phyloP scores from a whole-genome alignment of 2,329 filamentous ascomycete genomes.

The Stagonosporopsis vannaccii region DNA sequence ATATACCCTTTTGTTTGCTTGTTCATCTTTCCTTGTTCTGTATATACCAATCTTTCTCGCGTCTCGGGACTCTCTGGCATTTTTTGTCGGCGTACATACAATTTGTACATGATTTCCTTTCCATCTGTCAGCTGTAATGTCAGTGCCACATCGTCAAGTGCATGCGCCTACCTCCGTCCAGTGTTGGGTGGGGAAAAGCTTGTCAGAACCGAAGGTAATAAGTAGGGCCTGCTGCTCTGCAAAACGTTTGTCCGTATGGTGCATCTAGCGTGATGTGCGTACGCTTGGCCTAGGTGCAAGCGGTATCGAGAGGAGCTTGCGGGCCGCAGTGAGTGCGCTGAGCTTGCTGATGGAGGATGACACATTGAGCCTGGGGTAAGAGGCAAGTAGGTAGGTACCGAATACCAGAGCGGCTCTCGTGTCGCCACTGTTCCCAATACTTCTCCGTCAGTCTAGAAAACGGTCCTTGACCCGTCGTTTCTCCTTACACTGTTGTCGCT shows the following conservation, averaged over 20 bases:
- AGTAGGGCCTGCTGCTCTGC: background rate
- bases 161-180: background rate
- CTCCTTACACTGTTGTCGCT: background rate
- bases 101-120: constrained; percentile 9
- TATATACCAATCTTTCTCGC: constrained; percentile 15
- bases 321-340: background rate
- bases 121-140: constrained; percentile 4
- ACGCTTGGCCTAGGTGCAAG: background rate
- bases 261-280: background rate
- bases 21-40: constrained; percentile 3
- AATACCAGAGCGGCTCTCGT: constrained; percentile 1
- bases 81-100: constrained; percentile 16
- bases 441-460: background rate
- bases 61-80: constrained; percentile 2
- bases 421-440: background rate
- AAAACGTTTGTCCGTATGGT: background rate
- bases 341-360: background rate
- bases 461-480: background rate
- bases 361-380: background rate
- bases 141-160: constrained; percentile 12
- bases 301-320: background rate
- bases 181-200: background rate
- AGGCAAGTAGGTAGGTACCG: constrained; percentile 11
- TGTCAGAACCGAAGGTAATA: background rate
- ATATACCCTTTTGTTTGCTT: constrained; percentile 23